A percentile compares a stretch with the other conserved stretches of the same genome.
phyloP scores from a whole-genome alignment of 2,329 filamentous ascomycete genomes.

The Thermothelomyces thermophilus region DNA sequence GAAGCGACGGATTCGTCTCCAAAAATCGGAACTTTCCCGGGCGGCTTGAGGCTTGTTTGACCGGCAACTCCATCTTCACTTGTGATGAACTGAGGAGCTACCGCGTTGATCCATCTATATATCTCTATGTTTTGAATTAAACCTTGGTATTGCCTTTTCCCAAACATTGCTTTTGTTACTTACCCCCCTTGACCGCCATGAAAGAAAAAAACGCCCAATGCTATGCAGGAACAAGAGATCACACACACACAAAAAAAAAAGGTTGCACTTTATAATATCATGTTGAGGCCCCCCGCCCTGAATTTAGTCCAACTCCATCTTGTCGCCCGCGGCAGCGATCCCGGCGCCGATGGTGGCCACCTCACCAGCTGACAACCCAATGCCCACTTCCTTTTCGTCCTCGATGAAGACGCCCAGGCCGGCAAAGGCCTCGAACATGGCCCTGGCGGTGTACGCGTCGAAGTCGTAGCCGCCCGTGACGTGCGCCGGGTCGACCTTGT shows the following conservation, averaged over 20 bases:
- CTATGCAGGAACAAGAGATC: slow-evolving; percentile 24
- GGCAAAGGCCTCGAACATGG: slow-evolving; percentile 82
- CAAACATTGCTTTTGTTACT: too few relatives aligned
- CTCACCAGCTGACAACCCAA: slow-evolving; percentile 30
- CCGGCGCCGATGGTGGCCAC: slow-evolving; percentile 31
- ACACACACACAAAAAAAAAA: neutral
- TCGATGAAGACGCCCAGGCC: slow-evolving; percentile 82
- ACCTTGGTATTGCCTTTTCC: neutral
- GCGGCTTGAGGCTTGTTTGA: too few relatives aligned
- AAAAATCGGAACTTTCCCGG: too few relatives aligned
- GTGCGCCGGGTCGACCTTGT: slow-evolving; percentile 61
- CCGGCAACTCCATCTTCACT: neutral
- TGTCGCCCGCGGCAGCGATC: slow-evolving; percentile 28
- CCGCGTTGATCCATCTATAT: neutral
- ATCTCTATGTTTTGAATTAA: too few relatives aligned
- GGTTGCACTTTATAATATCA: too few relatives aligned
- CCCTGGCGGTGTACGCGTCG: slow-evolving; percentile 71
- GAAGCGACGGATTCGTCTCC: too few relatives aligned
- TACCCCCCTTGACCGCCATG: neutral
- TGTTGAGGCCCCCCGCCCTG: neutral
- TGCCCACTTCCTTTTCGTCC: slow-evolving; percentile 57
- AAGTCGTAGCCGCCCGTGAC: slow-evolving; percentile 77
- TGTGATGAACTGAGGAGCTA: neutral
- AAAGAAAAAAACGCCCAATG: slow-evolving; percentile 27
- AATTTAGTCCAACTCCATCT: slow-evolving; percentile 44